Evolutionary conservation across 148 eudicot genomes (phyloP).

Genomic region (Hydrangea macrophylla): DNA sequence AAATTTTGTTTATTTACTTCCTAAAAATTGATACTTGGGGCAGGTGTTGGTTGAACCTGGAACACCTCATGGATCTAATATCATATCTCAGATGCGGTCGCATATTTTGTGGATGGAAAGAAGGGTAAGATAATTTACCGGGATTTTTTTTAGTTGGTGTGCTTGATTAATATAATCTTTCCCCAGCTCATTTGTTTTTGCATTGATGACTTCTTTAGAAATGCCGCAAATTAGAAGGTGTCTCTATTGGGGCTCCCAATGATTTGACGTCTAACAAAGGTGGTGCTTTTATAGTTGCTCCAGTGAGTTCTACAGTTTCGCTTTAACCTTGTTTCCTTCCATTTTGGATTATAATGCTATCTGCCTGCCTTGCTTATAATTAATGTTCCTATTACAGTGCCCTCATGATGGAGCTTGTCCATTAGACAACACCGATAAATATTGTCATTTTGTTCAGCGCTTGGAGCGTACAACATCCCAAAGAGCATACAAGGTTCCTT

Average conservation of each 20-base stretch:
- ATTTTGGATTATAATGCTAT: not conserved
- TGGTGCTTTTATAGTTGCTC: constrained; percentile 87
- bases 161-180: constrained; percentile 1
- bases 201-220: constrained; percentile 39
- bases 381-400: constrained; percentile 47
- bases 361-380: not conserved
- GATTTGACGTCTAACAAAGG: constrained; percentile 34
- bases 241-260: constrained; percentile 35
- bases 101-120: constrained; percentile 98
- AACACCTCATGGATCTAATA: constrained; percentile 86
- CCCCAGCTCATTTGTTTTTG: not conserved
- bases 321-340: not conserved
- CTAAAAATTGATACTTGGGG: constrained; percentile 1
- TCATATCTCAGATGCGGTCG: constrained; percentile 90
- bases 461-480: constrained; percentile 87
- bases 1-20: not conserved
- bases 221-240: constrained; percentile 50
- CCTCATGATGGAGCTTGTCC: constrained; percentile 95
- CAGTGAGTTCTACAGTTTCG: constrained; percentile 52
- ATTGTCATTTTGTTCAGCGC: constrained; percentile 95
- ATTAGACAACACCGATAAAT: constrained; percentile 67
- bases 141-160: not conserved
- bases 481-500: constrained; percentile 72
- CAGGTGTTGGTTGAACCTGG: constrained; percentile 97
- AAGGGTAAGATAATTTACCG: constrained; percentile 47